Conservation (phyloP, 2,329 filamentous ascomycete genomes). For the Rutstroemia sydowiana region DNA sequence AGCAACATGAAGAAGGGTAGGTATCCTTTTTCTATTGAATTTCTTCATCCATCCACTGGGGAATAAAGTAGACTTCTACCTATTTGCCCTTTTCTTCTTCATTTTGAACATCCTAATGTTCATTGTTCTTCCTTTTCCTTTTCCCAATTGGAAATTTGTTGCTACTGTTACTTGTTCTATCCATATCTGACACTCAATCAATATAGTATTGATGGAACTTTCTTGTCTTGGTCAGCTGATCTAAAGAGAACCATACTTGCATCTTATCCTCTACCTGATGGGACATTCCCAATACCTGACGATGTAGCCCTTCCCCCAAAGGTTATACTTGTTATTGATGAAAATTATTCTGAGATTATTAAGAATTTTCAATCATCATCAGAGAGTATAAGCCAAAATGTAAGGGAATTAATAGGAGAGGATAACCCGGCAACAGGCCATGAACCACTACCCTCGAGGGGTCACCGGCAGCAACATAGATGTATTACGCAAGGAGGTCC, state of each 20-base stretch:
- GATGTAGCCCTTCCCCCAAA: constrained; percentile 66
- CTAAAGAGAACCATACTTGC: constrained; percentile 61
- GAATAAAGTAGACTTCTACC: no score
- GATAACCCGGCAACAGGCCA: no score
- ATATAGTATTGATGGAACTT: constrained; percentile 69
- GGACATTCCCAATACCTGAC: constrained; percentile 62
- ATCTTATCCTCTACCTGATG: constrained; percentile 61
- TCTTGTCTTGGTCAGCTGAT: constrained; percentile 67
- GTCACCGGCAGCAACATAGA: no score
- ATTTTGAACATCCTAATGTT: no score
- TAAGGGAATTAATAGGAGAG: no score
- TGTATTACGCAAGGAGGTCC: no score
- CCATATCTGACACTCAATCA: constrained; percentile 1
- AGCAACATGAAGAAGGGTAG: constrained; percentile 87
- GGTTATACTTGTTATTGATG: constrained; percentile 5
- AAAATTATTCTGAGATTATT: not conserved
- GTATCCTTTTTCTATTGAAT: no score
- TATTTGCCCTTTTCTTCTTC: no score
- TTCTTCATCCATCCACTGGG: no score
- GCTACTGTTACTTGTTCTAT: not conserved
- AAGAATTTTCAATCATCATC: not conserved
- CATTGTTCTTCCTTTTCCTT: not conserved
- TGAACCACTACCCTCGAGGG: no score
- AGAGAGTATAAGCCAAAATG: no score
- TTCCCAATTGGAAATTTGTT: not conserved